phyloP scores from a whole-genome alignment of 2,329 filamentous ascomycete species.

The Diplocarpon mali region DNA sequence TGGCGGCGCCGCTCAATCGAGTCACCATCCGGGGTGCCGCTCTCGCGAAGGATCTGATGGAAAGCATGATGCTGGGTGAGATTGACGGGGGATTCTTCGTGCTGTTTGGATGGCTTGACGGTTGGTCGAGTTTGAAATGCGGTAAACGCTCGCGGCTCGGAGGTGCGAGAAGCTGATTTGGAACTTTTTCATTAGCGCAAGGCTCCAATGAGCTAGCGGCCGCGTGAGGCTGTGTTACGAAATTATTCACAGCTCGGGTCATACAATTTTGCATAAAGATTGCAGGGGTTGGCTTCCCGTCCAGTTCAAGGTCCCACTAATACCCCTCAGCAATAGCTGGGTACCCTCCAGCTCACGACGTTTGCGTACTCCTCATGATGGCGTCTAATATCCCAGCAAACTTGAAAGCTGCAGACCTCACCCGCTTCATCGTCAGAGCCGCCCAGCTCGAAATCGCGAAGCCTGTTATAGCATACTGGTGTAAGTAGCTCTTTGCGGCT shows the following conservation, averaged over 20 bases:
- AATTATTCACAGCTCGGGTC: too few species aligned
- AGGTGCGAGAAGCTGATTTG: too few species aligned
- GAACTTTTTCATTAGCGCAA: too few species aligned
- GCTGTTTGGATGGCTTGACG: background rate
- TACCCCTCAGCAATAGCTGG: too few species aligned
- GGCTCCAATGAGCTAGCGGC: too few species aligned
- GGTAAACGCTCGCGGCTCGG: too few species aligned
- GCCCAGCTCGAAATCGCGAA: conserved; percentile 74
- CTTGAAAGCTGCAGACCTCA: conserved; percentile 71
- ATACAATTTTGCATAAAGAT: too few species aligned
- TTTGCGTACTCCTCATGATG: conserved; percentile 39
- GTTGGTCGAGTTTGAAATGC: background rate
- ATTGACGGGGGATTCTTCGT: background rate
- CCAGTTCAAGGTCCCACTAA: too few species aligned
- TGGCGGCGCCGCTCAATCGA: conserved; percentile 29
- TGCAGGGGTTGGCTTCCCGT: too few species aligned
- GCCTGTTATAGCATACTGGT: conserved; percentile 90
- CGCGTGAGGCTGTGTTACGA: too few species aligned
- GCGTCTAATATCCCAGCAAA: conserved; percentile 57
- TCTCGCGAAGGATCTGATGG: conserved; percentile 54
- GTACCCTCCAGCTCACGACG: too few species aligned
- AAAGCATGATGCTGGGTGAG: conserved; percentile 44
- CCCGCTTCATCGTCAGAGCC: conserved; percentile 73
- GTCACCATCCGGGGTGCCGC: conserved; percentile 53
- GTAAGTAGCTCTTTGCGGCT: conserved; percentile 40